Base-by-base conservation (phyloP, 1,139 yeast genomes). In the Lodderomyces pseudojiufengensis region DNA sequence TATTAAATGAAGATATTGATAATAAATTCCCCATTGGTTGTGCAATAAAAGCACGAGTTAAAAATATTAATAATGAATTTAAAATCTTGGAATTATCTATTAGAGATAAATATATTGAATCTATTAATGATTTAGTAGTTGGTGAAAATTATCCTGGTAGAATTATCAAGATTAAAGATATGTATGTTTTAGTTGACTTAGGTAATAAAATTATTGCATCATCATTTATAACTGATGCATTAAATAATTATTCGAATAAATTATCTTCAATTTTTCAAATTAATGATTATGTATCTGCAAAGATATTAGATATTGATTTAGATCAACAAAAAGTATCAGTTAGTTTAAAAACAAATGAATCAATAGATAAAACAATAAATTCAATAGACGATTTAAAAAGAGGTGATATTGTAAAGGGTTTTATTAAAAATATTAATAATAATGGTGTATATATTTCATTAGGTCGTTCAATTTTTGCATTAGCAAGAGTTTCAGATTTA, bases 401-500 rank as follows among this genome's bases (percentile, higher is more conserved):
- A 43, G 95, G 95, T 22, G 82, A 79, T 40, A 69, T 85, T 49
- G 79, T 88, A 26, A 76, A 80, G 46, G 97, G 95, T 12, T 84
- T 81, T 49, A 76, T 92, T 38, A 83, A 80, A 54, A 80, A 80
- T 44, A 73, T 88, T 33, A 76, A 84, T 13, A 80, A 82, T 48
- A 76, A 79, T 41, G 97, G 97, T 58, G 60, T 90, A 24, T 86
- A 84, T 53, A 82, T 92, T 32, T 72, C 86, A 15, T 65, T 92
- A 43, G 90, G 95, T 24, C 74, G 86, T 47, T 65, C 73, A 2
- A 69, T 85, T 20, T 77, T 77, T 50, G 97, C 92, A 2, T 78
- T 92, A 52, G 95, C 86, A 24, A 81, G 87, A 53, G 80, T 87
- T 33, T 63, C 83, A 32, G 92, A 90, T 57, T 67, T 90, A 35